Base-by-base conservation (phyloP, 352 stramenopile genomes). In the Blastocystis sp. region DNA sequence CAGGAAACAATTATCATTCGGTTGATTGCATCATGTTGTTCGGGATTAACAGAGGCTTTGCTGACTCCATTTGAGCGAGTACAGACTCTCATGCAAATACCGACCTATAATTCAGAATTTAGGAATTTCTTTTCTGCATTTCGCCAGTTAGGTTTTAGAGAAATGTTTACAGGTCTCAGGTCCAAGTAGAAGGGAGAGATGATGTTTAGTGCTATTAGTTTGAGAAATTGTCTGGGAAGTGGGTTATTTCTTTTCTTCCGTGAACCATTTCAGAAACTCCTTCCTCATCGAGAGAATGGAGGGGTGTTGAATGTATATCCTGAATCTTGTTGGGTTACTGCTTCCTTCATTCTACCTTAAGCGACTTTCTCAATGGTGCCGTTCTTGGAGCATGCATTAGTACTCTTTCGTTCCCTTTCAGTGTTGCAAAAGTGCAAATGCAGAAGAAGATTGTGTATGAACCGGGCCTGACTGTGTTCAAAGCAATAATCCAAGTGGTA, bases 211-310 rank as follows among this genome's bases (percentile, higher is more conserved):
- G 77, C 77, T 21, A 94, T 95, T 88, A 86, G 94, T 32, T 88
- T 94, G 69, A 92, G 93, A 75, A 95, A 95, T 74, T 92, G 92
- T 86, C 92, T 92, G 0, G 92, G 91, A 0, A 95, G 93, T 89
- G 92, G 93, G 37, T 80, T 95, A 35, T 95, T 95, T 86, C 94
- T 95, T 87, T 92, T 92, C 1, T 87, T 95, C 37, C 90, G 93
- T 65, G 92, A 92, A 46, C 92, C 91, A 2, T 71, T 95, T n/a
- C 90, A 92, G 11, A 88, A 93, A 4, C 73, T 90, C 6, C 92
- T 95, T 43, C 92, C 92, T 0, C 65, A 87, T 42, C 90, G 91
- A 19, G 89, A 91, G 0, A 92, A 91, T 0, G 61, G 90, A 0
- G 87, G 86, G 0, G 87, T 89, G 7, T 90, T 89, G 0, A 78